Conservation (phyloP, 108 stramenopile genomes). For the Nitzschia palea region DNA sequence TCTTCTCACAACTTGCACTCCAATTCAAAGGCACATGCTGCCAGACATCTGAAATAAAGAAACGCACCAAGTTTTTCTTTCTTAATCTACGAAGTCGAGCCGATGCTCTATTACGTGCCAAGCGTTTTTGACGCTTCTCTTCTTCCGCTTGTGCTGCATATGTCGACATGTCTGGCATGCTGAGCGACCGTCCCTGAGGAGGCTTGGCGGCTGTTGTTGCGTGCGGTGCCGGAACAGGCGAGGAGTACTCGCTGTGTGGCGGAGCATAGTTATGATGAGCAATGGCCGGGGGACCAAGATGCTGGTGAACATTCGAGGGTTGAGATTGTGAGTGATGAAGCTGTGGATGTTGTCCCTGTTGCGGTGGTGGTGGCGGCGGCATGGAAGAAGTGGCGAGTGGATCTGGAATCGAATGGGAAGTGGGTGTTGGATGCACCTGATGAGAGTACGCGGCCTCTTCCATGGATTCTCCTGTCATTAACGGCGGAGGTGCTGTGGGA, state of each 20-base stretch:
- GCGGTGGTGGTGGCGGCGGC: slow-evolving; percentile 11
- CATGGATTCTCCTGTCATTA: background rate
- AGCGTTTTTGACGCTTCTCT: slow-evolving; percentile 79
- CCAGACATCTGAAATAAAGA: background rate
- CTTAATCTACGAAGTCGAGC: slow-evolving; percentile 77
- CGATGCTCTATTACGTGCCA: slow-evolving; percentile 85
- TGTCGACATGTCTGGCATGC: slow-evolving; percentile 74
- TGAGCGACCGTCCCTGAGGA: slow-evolving; percentile 46
- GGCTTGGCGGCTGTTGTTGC: slow-evolving; percentile 9
- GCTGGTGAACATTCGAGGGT: slow-evolving; percentile 10
- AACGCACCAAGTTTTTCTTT: slow-evolving; percentile 86
- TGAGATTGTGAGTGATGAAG: slow-evolving; percentile 12
- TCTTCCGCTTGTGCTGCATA: slow-evolving; percentile 80
- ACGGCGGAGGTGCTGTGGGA: slow-evolving; percentile 1
- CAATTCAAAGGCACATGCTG: background rate
- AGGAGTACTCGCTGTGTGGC: background rate
- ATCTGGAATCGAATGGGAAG: slow-evolving; percentile 11
- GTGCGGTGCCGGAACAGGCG: background rate
- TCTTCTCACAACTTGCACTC: background rate
- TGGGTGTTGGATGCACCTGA: slow-evolving; percentile 28
- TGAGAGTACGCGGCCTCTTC: slow-evolving; percentile 21
- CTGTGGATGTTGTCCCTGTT: slow-evolving; percentile 9
- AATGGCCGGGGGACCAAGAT: background rate
- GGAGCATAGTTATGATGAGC: slow-evolving; percentile 8
- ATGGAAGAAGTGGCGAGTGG: background rate